Evolutionary conservation across 2,329 filamentous ascomycete species (phyloP).

Genomic region (Colletotrichum karsti): DNA sequence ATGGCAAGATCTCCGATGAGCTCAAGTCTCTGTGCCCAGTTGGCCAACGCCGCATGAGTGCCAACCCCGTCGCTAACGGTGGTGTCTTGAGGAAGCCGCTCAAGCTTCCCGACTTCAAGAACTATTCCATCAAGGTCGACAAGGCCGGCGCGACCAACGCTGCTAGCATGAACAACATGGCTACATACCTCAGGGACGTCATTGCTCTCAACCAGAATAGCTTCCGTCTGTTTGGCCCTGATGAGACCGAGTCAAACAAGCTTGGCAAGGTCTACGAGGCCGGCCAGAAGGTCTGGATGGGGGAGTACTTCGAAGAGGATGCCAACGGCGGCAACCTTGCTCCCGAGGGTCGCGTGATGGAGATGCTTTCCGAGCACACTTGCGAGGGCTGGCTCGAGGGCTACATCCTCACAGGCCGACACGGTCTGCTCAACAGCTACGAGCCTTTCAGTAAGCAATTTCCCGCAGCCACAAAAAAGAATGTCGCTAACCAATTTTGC

Average conservation of each 20-base stretch:
- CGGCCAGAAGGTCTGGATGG: slow-evolving; percentile 83
- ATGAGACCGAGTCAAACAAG: slow-evolving; percentile 86
- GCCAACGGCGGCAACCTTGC: slow-evolving; percentile 77
- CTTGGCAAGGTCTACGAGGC: slow-evolving; percentile 75
- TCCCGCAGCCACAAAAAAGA: neutral
- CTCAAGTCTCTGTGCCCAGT: slow-evolving; percentile 71
- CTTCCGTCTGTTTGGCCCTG: slow-evolving; percentile 81
- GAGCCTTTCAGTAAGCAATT: slow-evolving; percentile 69
- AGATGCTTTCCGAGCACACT: slow-evolving; percentile 85
- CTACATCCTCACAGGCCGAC: slow-evolving; percentile 78
- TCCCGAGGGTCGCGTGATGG: slow-evolving; percentile 77
- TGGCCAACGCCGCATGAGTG: slow-evolving; percentile 77
- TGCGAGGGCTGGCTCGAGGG: slow-evolving; percentile 84
- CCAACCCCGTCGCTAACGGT: slow-evolving; percentile 79
- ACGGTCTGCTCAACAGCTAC: slow-evolving; percentile 82
- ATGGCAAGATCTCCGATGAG: slow-evolving; percentile 70
- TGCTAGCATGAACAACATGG: slow-evolving; percentile 76
- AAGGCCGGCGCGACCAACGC: slow-evolving; percentile 64
- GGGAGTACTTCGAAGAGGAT: slow-evolving; percentile 81
- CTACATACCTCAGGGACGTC: slow-evolving; percentile 72
- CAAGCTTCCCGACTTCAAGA: slow-evolving; percentile 73
- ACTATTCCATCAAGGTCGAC: slow-evolving; percentile 71
- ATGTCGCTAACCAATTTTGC: neutral
- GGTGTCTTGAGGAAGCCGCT: slow-evolving; percentile 74
- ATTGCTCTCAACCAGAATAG: slow-evolving; percentile 70